A percentile compares a stretch with the other conserved stretches of the same genome.
Evolutionary conservation across 73 alveolate species (phyloP).

Genomic region (Stentor coeruleus): DNA sequence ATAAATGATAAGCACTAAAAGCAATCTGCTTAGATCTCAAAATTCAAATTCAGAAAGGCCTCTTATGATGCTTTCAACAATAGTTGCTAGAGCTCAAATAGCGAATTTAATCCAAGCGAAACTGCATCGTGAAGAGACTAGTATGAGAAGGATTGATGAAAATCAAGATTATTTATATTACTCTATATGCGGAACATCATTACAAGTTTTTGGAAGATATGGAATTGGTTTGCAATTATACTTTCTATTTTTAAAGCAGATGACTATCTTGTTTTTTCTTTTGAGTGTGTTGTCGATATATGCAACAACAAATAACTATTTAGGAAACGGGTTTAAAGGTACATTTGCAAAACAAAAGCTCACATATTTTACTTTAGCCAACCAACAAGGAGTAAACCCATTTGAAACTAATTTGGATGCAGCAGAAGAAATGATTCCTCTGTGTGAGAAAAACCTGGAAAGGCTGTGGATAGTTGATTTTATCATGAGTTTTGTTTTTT

Average conservation of each 20-base stretch:
- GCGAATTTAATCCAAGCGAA: not conserved
- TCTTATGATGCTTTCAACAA: too few relatives aligned
- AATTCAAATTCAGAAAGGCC: too few relatives aligned
- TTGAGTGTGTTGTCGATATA: not conserved
- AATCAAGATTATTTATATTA: too few relatives aligned
- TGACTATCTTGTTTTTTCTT: slow-evolving; percentile 1
- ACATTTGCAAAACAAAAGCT: not conserved
- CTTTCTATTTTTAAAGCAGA: not conserved
- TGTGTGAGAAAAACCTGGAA: not conserved
- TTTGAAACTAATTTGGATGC: not conserved
- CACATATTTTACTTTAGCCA: not conserved
- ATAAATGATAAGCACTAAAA: too few relatives aligned
- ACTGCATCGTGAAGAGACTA: not conserved
- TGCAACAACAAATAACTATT: not conserved
- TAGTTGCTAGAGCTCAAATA: not conserved
- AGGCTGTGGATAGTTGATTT: not conserved
- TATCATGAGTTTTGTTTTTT: not conserved
- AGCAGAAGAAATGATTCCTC: not conserved
- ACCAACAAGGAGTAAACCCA: not conserved
- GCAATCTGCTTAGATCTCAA: too few relatives aligned
- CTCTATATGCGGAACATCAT: not conserved
- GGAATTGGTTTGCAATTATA: not conserved
- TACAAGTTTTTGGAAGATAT: not conserved
- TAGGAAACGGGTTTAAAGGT: not conserved
- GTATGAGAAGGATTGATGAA: not conserved